phyloP scores from a whole-genome alignment of 208 protist species.

The Angomonas desouzai region DNA sequence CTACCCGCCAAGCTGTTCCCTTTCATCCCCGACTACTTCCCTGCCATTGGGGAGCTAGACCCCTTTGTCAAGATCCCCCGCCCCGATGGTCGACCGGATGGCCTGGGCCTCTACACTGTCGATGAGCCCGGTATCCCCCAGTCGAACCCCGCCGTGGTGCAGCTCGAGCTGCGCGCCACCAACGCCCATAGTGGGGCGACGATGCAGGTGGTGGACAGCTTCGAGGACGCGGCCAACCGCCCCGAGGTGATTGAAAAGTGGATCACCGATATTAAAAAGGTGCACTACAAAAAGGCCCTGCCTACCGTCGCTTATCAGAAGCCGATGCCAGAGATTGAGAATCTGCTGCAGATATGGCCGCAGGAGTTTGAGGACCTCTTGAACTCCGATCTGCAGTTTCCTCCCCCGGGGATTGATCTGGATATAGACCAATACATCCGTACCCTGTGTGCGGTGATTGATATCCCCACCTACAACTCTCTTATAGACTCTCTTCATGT shows the following conservation, averaged over 20 bases:
- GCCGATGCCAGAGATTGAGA: slow-evolving; percentile 96
- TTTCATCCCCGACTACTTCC: slow-evolving; percentile 98
- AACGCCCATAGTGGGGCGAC: slow-evolving; percentile 53
- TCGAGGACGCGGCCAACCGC: slow-evolving; percentile 95
- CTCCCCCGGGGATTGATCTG: slow-evolving; percentile 88
- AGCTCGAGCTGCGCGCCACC: slow-evolving; percentile 83
- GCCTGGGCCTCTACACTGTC: slow-evolving; percentile 91
- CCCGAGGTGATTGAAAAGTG: slow-evolving; percentile 93
- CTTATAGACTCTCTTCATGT: slow-evolving; percentile 97
- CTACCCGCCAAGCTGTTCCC: slow-evolving; percentile 94
- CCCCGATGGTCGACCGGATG: slow-evolving; percentile 88
- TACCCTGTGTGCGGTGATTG: slow-evolving; percentile 93
- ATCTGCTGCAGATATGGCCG: slow-evolving; percentile 95
- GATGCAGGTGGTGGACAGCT: slow-evolving; percentile 87
- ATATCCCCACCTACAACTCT: slow-evolving; percentile 96
- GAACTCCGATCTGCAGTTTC: slow-evolving; percentile 86
- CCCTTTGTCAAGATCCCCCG: slow-evolving; percentile 96
- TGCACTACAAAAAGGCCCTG: slow-evolving; percentile 95
- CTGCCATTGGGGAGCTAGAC: slow-evolving; percentile 96
- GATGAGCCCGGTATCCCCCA: slow-evolving; percentile 96
- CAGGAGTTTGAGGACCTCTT: slow-evolving; percentile 93
- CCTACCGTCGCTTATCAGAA: slow-evolving; percentile 95
- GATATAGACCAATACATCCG: slow-evolving; percentile 93
- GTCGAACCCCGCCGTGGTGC: slow-evolving; percentile 93
- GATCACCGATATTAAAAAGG: slow-evolving; percentile 95